Base-by-base conservation (phyloP, 164 flowering plant genomes). In the Piper longum region DNA sequence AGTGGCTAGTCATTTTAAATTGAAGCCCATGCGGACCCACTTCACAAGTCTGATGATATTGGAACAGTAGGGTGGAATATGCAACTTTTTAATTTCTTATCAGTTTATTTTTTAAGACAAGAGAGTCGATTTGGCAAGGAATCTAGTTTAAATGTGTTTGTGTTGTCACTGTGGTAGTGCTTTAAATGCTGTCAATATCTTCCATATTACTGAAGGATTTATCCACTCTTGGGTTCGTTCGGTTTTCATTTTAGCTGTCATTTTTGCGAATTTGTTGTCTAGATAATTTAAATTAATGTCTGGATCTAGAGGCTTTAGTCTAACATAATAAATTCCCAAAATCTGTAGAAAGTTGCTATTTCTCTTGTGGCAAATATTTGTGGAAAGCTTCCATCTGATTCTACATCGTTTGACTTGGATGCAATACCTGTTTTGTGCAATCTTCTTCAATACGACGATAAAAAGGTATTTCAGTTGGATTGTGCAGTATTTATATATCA, bases 371-470 rank as follows among this genome's bases (percentile, higher is more conserved):
- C 82, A 65, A 93, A 91, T 69, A 82, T 88, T 71, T 88, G 97
- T 73, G 81, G 77, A 74, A 87, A 85, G 71, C 85, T 91, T 64
- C 88, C 88, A 16, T 74, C 89, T 54, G 88, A 85, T 62, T 65
- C 76, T 65, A 69, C 83, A 48, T 59, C 84, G 52, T 75, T 68
- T 70, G 74, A 84, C 74, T 79, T 85, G 82, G 97, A 82, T 62
- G 95, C 99, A 43, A 82, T 88, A 70, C 97, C 99, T 43, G 72
- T 74, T 64, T 75, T 95, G 69, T 91, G 95, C 74, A 81, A 82
- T 75, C 85, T 91, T 79, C 91, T 95, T 54, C 91, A 76, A 64
- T 80, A 88, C 64, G 96, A 95, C 71, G 99, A 95, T 76, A 72
- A 62, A 36, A 86, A 85, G 95, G 98, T 88, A 40, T 67, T 36